A percentile compares a stretch with the other conserved stretches of the same genome.
phyloP scores from a whole-genome alignment of 345 rosid species.

The Eucalyptus tenuipes region DNA sequence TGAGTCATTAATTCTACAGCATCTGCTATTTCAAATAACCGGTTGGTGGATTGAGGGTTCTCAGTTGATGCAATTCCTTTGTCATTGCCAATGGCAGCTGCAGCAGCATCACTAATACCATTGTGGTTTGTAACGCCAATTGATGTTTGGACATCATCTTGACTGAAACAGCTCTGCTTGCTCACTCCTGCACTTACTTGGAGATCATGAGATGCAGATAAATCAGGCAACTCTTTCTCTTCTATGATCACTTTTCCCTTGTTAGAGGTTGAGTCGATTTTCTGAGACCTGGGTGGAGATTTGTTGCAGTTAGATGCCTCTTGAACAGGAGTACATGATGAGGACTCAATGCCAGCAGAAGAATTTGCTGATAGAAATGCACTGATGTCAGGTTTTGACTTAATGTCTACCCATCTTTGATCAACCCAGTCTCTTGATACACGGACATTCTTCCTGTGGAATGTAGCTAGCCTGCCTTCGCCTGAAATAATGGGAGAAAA shows the following conservation, averaged over 20 bases:
- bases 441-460: constrained; percentile 11
- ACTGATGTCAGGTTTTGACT: constrained; percentile 11
- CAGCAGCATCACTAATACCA: neutral
- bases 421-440: constrained; percentile 32
- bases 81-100: neutral
- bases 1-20: neutral
- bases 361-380: constrained; percentile 1
- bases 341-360: neutral
- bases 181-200: neutral
- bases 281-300: neutral
- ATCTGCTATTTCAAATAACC: neutral
- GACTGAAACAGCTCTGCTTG: neutral
- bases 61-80: neutral
- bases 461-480: constrained; percentile 12
- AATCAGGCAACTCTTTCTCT: neutral
- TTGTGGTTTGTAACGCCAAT: neutral
- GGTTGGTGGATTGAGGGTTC: neutral
- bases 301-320: neutral
- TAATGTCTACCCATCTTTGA: constrained; percentile 26
- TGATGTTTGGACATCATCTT: neutral
- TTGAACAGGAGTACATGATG: neutral
- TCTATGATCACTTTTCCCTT: neutral
- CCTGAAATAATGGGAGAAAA: constrained; percentile 5
- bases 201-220: neutral
- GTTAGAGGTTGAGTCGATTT: neutral